Conservation (phyloP, 2,329 filamentous ascomycete species). For the Epichloe elymi region DNA sequence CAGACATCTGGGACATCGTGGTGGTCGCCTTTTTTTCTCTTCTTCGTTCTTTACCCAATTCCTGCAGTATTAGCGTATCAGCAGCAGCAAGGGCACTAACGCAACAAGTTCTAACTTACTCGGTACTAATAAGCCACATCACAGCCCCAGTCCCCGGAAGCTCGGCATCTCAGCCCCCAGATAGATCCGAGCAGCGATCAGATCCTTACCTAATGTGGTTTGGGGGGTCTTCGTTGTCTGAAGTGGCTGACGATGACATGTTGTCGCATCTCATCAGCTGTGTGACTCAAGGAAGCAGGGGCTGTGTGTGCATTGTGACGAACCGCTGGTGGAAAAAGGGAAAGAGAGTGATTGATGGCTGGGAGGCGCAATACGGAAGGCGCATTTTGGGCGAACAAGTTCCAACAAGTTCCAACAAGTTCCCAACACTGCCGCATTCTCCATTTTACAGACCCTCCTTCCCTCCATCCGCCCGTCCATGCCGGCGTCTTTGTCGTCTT, state of each 20-base stretch:
- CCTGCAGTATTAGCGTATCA: too few species aligned
- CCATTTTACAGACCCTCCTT: neutral
- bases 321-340: neutral
- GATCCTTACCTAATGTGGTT: neutral
- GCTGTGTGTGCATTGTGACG: neutral
- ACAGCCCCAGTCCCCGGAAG: slow-evolving; percentile 5
- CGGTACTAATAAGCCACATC: neutral
- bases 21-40: too few species aligned
- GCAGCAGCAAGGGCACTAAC: too few species aligned
- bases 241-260: neutral
- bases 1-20: too few species aligned
- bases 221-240: neutral
- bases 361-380: neutral
- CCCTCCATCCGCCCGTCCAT: neutral
- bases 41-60: too few species aligned
- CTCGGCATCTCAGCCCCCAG: slow-evolving; percentile 6
- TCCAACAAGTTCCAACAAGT: neutral
- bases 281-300: neutral
- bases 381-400: neutral
- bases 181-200: neutral
- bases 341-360: neutral
- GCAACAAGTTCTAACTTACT: too few species aligned
- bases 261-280: neutral
- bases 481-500: neutral
- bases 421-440: neutral